These are phyloP conservation scores for Rhizophagus clarus DNA, from an alignment of 192 early-diverging fungal species.

Conservation along the genomic window DNA sequence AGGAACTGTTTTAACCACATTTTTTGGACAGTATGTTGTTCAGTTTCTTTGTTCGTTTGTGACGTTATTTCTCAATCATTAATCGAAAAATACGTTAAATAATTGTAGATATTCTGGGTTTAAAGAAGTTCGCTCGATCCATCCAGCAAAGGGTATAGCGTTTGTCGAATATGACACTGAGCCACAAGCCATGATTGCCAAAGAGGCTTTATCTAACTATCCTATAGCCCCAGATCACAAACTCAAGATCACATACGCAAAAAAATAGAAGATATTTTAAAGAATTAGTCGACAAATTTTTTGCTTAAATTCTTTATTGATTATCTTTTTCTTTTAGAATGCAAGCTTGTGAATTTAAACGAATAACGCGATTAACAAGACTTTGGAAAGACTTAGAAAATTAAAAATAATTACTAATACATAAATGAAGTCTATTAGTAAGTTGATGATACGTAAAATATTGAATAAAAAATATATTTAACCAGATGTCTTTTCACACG, in stretches of 20 bases:
- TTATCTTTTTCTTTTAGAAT: too few relatives aligned
- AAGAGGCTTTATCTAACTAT: slow-evolving; percentile 67
- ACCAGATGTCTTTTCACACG: too few relatives aligned
- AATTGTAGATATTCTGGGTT: slow-evolving; percentile 72
- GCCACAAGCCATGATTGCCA: slow-evolving; percentile 75
- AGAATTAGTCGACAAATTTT: too few relatives aligned
- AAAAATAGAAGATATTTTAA: slow-evolving; percentile 53
- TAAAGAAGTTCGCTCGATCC: slow-evolving; percentile 94
- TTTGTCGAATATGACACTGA: slow-evolving; percentile 98
- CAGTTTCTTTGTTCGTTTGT: not conserved
- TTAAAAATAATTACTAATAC: too few relatives aligned
- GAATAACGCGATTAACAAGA: too few relatives aligned
- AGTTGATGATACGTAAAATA: too few relatives aligned
- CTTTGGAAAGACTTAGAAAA: too few relatives aligned
- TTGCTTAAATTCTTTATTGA: too few relatives aligned
- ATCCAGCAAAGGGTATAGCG: slow-evolving; percentile 88
- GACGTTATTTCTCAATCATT: not conserved
- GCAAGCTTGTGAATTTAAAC: too few relatives aligned
- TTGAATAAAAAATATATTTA: too few relatives aligned
- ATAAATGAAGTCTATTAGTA: too few relatives aligned
- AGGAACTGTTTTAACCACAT: slow-evolving; percentile 58
- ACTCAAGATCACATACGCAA: slow-evolving; percentile 86
- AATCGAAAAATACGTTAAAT: not conserved
- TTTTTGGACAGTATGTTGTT: slow-evolving; percentile 76
- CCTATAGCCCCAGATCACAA: slow-evolving; percentile 65